Evolutionary conservation across 2,329 filamentous ascomycete species (phyloP), one percentile per base, ranked within the genome.

Genomic region (Cladosporium velox): DNA sequence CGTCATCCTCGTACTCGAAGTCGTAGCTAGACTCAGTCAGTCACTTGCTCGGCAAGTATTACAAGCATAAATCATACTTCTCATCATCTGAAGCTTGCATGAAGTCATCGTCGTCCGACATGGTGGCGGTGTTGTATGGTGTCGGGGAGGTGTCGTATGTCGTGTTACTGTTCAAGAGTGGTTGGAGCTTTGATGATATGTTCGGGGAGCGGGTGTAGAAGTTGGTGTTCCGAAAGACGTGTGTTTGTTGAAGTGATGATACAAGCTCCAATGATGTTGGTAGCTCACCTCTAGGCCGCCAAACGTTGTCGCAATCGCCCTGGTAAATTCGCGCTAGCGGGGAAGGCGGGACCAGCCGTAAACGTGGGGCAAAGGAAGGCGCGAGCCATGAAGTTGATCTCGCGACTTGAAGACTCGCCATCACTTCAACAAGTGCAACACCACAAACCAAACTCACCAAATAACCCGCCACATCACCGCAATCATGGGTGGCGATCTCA

Each of bases 1-100:
- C 92, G 72, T 92, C 94, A 73, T 93, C 95, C 77, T 97, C 94
- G 79, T 97, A 98, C 76, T 98, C 94, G 78, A 98, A 98, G 80
- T 98, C 95, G 77, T 97, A 93, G 74, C 90, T 91, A 67, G 4
- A 7, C n/a, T 66, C 8, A n/a, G 52, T 55, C 52, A 55, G 52
- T 21, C 26, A 34, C 30, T 55, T 1, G 18, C 28, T 34, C 15
- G 7, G 32, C 26, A 21, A 30, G 21, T 34, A 11, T 12, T 10
- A 5, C 10, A 24, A 32, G 21, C 38, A 65, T 8, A 70, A 83
- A 71, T 41, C 59, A 38, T 83, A 97, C 87, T 93, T 90, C 81
- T 94, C 91, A 77, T 92, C 89, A 68, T 92, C 92, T 4, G 92
- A 95, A 77, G 93, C 92, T 80, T 95, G 91, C 92, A 96, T 96